Evolutionary conservation across 2,329 filamentous ascomycete genomes (phyloP).

Genomic region (Colletotrichum coccodes): DNA sequence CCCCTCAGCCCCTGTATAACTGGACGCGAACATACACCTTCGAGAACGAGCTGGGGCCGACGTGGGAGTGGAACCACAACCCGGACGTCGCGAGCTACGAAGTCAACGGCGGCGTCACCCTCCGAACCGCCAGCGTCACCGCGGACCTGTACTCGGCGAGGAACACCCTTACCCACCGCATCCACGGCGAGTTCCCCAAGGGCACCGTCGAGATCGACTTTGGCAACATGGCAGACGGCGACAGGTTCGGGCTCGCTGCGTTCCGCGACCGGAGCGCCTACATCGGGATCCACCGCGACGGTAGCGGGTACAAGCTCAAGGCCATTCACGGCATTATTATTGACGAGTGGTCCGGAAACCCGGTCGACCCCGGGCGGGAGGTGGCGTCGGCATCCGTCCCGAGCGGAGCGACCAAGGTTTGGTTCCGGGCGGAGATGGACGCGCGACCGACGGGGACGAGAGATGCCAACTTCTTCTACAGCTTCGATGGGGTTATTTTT

Average conservation of each 20-base stretch:
- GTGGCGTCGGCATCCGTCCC: constrained; percentile 36
- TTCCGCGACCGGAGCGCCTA: constrained; percentile 65
- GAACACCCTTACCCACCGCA: constrained; percentile 59
- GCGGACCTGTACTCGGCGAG: constrained; percentile 58
- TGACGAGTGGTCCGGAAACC: constrained; percentile 41
- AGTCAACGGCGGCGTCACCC: constrained; percentile 54
- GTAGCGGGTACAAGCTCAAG: constrained; percentile 40
- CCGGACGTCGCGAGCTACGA: constrained; percentile 59
- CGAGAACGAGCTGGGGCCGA: constrained; percentile 46
- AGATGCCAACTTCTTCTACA: constrained; percentile 36
- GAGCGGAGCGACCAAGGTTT: constrained; percentile 34
- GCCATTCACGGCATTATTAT: constrained; percentile 51
- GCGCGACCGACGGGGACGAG: constrained; percentile 36
- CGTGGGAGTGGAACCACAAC: constrained; percentile 73
- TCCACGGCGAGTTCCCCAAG: constrained; percentile 54
- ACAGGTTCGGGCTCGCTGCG: constrained; percentile 60
- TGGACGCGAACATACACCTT: constrained; percentile 57
- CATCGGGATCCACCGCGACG: constrained; percentile 58
- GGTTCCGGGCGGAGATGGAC: constrained; percentile 39
- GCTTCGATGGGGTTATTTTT: constrained; percentile 39
- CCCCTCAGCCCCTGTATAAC: constrained; percentile 33
- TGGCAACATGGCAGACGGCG: constrained; percentile 59
- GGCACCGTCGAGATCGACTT: constrained; percentile 63
- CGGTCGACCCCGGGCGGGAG: constrained; percentile 33
- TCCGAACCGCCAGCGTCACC: constrained; percentile 62